phyloP scores from a whole-genome alignment of 1,284 basidiomycete genomes.

The Porogramme epimiltina region DNA sequence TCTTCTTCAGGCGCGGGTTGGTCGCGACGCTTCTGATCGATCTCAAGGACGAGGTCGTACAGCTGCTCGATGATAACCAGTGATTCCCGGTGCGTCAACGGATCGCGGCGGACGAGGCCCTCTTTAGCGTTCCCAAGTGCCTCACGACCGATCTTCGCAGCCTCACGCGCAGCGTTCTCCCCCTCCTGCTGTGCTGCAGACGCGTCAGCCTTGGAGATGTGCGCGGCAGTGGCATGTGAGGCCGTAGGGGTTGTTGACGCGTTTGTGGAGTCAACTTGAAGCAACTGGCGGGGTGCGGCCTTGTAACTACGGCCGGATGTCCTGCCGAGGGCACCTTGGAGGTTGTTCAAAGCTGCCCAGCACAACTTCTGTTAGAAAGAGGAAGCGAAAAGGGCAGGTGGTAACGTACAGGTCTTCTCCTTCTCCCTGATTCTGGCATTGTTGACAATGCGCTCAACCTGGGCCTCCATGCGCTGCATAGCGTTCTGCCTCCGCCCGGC shows the following conservation, averaged over 20 bases:
- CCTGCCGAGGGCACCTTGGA: conserved; percentile 96
- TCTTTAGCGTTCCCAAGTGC: conserved; percentile 59
- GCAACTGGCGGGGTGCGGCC: conserved; percentile 92
- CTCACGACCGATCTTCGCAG: conserved; percentile 71
- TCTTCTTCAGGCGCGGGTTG: conserved; percentile 69
- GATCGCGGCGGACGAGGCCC: conserved; percentile 62
- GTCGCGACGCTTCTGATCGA: conserved; percentile 86
- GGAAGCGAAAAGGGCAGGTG: not conserved
- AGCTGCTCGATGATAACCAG: conserved; percentile 83
- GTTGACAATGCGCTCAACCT: conserved; percentile 96
- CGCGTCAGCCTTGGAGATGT: conserved; percentile 59
- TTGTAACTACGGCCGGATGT: conserved; percentile 92
- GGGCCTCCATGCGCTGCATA: conserved; percentile 96
- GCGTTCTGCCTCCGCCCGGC: conserved; percentile 80
- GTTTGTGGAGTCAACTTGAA: conserved; percentile 74
- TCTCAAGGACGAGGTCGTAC: conserved; percentile 83
- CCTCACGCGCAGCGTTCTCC: conserved; percentile 65
- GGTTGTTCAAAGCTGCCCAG: conserved; percentile 68
- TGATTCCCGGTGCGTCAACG: conserved; percentile 79
- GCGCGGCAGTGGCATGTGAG: conserved; percentile 52
- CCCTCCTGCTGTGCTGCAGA: conserved; percentile 32
- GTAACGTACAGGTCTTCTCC: conserved; percentile 70
- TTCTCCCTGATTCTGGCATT: conserved; percentile 87
- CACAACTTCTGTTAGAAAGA: not conserved
- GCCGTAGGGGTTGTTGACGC: conserved; percentile 52